Base-by-base conservation (phyloP, 129 eudicot genomes). In the Chrysanthemum seticuspe region DNA sequence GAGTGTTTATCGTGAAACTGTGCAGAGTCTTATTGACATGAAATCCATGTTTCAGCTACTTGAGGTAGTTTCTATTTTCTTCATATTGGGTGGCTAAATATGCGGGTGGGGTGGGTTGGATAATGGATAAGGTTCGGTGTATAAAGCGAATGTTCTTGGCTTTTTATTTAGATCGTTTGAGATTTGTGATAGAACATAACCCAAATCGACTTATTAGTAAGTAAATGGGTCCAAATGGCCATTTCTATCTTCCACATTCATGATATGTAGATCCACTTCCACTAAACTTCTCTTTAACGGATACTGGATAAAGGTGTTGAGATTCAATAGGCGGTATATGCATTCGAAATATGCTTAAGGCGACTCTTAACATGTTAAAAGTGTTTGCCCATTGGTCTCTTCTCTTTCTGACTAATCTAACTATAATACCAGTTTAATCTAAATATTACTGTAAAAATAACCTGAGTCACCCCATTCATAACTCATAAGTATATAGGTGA, bases 11-110 rank as follows among this genome's bases (percentile, higher is more conserved):
- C 95, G 97, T 77, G 98, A 94, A 79, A 94, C 98, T 15, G 76
- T 94, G 66, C 97, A 93, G 71, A 85, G 93, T 86, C 89, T 94
- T 77, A 74, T 94, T 13, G 98, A 94, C 85, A 94, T 94, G 98
- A 94, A 84, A 74, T 84, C 98, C 78, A 79, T 94, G 97, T 94
- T 90, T 84, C 97, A 90, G 82, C 80, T 94, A 65, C 91, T 93
- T 45, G 98, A 94, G 97, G 98, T 93, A 87, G 40, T 29, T 78
- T 34, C 49, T 62, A 51, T 5, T 64, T 83, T 63, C 65, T 31
- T 23, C 51, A 54, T 54, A 31, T 54, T 68, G 34, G 47, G 47
- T 40, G 47, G 10, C 47, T 40, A 40, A 40, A 40, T 40, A 7
- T 40, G 47, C 47, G 10, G 47, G 10, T 40, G 47, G 47, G 47